phyloP scores from a whole-genome alignment of 768 basidiomycete genomes.

The Rhizopogon roseolus region DNA sequence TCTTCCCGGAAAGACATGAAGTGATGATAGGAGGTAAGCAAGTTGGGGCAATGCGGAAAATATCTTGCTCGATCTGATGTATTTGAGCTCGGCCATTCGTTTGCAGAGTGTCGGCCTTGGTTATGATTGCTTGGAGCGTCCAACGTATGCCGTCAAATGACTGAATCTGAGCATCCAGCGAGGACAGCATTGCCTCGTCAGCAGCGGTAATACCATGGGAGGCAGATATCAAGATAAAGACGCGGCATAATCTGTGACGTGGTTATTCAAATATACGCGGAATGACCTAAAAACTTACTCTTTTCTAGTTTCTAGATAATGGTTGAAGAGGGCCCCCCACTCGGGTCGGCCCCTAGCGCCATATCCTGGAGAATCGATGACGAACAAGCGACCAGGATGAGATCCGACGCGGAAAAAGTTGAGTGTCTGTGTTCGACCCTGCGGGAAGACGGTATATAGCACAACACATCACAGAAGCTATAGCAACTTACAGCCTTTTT shows the following conservation, averaged over 20 bases:
- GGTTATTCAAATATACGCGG: neutral
- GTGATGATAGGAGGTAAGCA: constrained; percentile 68
- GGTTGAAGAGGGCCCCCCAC: constrained; percentile 69
- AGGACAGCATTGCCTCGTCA: constrained; percentile 59
- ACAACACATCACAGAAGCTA: neutral
- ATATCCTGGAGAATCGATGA: constrained; percentile 83
- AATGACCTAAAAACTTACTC: constrained; percentile 39
- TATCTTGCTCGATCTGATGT: constrained; percentile 39
- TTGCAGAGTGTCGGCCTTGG: constrained; percentile 59
- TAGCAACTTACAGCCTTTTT: constrained; percentile 57
- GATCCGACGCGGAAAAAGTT: constrained; percentile 73
- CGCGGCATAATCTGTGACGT: constrained; percentile 51
- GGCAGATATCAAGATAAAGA: constrained; percentile 69
- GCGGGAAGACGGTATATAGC: neutral
- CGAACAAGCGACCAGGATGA: constrained; percentile 45
- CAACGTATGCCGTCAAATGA: constrained; percentile 37
- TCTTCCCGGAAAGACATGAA: constrained; percentile 39
- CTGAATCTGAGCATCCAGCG: constrained; percentile 32
- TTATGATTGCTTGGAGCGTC: constrained; percentile 68
- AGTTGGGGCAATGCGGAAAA: constrained; percentile 50
- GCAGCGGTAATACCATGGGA: constrained; percentile 54
- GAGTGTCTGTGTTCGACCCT: constrained; percentile 71
- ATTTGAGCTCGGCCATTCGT: constrained; percentile 30
- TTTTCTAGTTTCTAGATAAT: constrained; percentile 55
- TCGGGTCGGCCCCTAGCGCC: constrained; percentile 67